Evolutionary conservation across 139 green algal genomes (phyloP).

Genomic region (Marvania coccoides): DNA sequence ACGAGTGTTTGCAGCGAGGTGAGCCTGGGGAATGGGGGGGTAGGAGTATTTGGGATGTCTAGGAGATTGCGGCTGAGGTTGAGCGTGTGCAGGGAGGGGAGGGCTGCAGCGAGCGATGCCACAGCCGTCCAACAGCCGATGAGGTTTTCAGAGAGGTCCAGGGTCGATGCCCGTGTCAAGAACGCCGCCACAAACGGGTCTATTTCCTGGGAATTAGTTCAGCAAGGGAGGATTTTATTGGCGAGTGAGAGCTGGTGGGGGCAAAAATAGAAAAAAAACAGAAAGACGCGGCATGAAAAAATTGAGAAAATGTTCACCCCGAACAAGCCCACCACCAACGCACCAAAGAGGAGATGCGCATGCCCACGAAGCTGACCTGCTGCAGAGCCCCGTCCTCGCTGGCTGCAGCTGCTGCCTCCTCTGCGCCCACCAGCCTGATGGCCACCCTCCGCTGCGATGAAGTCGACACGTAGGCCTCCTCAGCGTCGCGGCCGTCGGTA

Average conservation of each 20-base stretch:
- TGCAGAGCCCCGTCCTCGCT: not conserved
- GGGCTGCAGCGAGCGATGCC: not conserved
- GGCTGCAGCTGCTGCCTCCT: conserved; percentile 31
- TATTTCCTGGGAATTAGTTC: not conserved
- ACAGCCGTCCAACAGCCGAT: conserved; percentile 48
- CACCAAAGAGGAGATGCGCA: conserved; percentile 35
- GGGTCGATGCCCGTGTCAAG: not conserved
- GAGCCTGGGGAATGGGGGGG: not conserved
- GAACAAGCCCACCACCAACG: not conserved
- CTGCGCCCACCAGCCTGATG: conserved; percentile 56
- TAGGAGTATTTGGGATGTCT: conserved; percentile 6
- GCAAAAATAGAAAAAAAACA: no score
- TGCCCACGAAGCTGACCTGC: conserved; percentile 3
- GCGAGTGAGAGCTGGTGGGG: no score
- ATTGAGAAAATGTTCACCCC: not conserved
- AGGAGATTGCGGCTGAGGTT: conserved; percentile 56
- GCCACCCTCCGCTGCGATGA: conserved; percentile 25
- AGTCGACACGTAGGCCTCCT: conserved; percentile 41
- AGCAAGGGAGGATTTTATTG: no score
- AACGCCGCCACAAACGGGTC: not conserved
- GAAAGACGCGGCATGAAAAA: no score
- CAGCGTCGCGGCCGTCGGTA: not conserved
- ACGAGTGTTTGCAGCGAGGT: conserved; percentile 47
- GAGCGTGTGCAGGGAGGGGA: conserved; percentile 34
- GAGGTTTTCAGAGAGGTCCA: conserved; percentile 70